Percentiles rank a stretch among this genome's conserved stretches.
Conservation (phyloP, 768 basidiomycete genomes). For the Tricholoma terreum region DNA sequence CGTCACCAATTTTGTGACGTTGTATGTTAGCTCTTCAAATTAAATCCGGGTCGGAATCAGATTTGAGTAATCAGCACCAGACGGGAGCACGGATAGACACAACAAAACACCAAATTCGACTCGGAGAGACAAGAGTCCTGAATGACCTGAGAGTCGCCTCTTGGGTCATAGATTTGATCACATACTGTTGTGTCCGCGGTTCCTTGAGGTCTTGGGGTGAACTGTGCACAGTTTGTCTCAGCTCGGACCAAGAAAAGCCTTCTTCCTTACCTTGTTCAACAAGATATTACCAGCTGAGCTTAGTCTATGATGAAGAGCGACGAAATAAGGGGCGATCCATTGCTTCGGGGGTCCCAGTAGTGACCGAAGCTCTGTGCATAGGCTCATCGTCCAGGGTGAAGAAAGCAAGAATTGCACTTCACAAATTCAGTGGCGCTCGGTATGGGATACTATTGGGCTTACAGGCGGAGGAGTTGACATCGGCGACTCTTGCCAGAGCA, state of each 20-base stretch:
- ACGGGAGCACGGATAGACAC: conserved; percentile 6
- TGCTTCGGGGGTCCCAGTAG: conserved; percentile 18
- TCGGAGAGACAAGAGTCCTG: conserved; percentile 4
- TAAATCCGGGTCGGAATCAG: too few species aligned
- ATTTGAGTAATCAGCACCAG: conserved; percentile 9
- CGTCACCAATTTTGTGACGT: too few species aligned
- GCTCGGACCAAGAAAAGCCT: not conserved
- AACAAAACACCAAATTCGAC: conserved; percentile 10
- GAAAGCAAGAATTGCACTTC: conserved; percentile 26
- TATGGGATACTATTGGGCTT: conserved; percentile 8
- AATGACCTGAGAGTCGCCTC: not conserved
- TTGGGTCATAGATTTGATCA: not conserved
- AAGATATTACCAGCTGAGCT: conserved; percentile 20
- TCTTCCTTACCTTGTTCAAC: conserved; percentile 24
- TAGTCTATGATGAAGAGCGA: conserved; percentile 31
- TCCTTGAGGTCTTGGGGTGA: not conserved
- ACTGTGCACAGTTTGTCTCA: not conserved
- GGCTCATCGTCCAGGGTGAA: conserved; percentile 51
- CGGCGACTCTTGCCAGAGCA: conserved; percentile 42
- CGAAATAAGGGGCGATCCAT: conserved; percentile 20
- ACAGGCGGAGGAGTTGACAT: conserved; percentile 23
- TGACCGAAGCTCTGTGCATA: conserved; percentile 37
- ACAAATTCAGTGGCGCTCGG: not conserved
- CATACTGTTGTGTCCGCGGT: not conserved
- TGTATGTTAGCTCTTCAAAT: too few species aligned